Base-by-base conservation (phyloP, 1,284 basidiomycete species). In the Hymenochaete sp. region DNA sequence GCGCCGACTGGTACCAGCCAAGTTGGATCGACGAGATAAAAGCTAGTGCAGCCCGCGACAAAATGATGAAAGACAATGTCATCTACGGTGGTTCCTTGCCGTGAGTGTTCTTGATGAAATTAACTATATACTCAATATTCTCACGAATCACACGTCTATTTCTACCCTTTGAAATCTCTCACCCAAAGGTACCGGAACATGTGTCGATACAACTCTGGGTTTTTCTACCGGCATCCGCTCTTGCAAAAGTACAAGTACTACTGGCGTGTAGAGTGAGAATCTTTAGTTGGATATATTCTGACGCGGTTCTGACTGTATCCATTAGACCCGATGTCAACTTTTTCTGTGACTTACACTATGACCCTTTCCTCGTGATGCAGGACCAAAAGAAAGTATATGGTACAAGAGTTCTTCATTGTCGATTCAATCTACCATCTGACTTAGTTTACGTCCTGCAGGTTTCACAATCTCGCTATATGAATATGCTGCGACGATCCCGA, bases 201-300 rank as follows among this genome's bases (percentile, higher is more conserved):
- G 91, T 96, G 93, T 60, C 80, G 95, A 16, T 97, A 83, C 69
- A 92, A 96, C 63, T 91, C 88, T 45, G 92, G 92, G 27, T 73
- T 68, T 64, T 76, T 76, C 66, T 77, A 65, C 62, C 59, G 65
- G 44, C 73, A 77, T 50, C 67, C 67, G 19, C 60, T 76, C n/a
- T 57, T 78, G 16, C 62, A 64, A 38, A 61, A 70, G 42, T 75
- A 73, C 56, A 73, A 79, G 52, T 82, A 78, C 59, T 82, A 81
- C 59, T 81, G 79, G 79, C 68, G 79, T 11, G 68, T 81, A 40
- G 79, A 82, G 67, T 69, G 48, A 53, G 63, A 51, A 16, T 10
- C 31, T n/a, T n/a, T 9, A 3, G 37, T 44, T 6, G 11, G 9
- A 14, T 31, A 28, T 39, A 13, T 5, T 16, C n/a, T n/a, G n/a